Conservation (phyloP, 179 eudicot genomes). For the Spinacia oleracea region DNA sequence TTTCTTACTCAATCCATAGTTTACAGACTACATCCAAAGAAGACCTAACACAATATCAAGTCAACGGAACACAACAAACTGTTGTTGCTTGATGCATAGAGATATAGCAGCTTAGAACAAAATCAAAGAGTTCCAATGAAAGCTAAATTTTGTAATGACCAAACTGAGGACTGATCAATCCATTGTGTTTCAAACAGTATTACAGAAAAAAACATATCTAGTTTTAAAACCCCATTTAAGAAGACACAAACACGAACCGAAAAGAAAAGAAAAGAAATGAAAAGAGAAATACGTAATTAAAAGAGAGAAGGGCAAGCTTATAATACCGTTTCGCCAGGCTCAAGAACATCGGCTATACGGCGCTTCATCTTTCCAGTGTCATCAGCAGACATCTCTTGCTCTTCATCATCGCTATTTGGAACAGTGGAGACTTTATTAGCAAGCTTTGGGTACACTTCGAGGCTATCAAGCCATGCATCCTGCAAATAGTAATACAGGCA, state of each 20-base stretch:
- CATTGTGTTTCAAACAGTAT: background rate
- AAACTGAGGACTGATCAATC: background rate
- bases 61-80: background rate
- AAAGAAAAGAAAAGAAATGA: background rate
- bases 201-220: background rate
- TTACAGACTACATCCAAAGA: background rate
- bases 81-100: background rate
- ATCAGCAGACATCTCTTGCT: constrained; percentile 53
- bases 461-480: constrained; percentile 99
- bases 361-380: constrained; percentile 79
- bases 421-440: constrained; percentile 39
- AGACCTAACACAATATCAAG: background rate
- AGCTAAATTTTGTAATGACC: background rate
- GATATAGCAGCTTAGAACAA: background rate
- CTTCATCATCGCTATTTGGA: constrained; percentile 45
- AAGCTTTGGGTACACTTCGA: constrained; percentile 57
- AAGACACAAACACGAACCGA: background rate
- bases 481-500: constrained; percentile 29
- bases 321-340: constrained; percentile 85
- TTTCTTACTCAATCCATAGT: background rate
- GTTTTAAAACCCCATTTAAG: background rate
- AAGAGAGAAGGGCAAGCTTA: background rate
- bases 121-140: constrained; percentile 3
- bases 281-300: background rate
- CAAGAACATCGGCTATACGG: constrained; percentile 85